Evolutionary conservation across 2,329 filamentous ascomycete species (phyloP).

Genomic region (Passalora sequoiae): DNA sequence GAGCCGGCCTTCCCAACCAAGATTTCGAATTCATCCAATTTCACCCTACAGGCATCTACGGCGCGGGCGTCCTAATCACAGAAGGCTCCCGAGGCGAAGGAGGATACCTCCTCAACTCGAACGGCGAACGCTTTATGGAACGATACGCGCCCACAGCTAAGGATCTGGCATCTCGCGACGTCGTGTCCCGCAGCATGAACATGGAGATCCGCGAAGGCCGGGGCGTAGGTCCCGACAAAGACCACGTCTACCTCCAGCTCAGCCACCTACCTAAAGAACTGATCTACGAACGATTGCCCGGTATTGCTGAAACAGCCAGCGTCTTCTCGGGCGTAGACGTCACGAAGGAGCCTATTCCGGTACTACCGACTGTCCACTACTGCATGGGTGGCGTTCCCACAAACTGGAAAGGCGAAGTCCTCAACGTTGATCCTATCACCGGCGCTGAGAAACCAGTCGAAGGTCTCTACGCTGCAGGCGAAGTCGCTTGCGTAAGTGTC

Average conservation of each 20-base stretch:
- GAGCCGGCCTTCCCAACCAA: conserved; percentile 46
- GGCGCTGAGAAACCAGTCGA: conserved; percentile 41
- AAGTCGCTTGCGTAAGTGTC: conserved; percentile 47
- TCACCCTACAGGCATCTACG: conserved; percentile 49
- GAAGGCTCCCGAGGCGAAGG: conserved; percentile 49
- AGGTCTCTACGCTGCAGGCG: conserved; percentile 46
- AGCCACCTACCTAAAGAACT: conserved; percentile 45
- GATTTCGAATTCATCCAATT: conserved; percentile 52
- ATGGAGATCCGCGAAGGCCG: conserved; percentile 46
- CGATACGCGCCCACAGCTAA: conserved; percentile 49
- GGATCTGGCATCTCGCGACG: conserved; percentile 46
- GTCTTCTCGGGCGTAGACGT: conserved; percentile 50
- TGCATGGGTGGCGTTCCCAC: conserved; percentile 50
- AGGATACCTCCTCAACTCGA: conserved; percentile 46
- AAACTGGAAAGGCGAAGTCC: conserved; percentile 46
- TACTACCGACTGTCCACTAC: conserved; percentile 49
- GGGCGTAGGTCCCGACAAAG: conserved; percentile 43
- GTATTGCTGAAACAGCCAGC: conserved; percentile 48
- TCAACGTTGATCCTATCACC: conserved; percentile 35
- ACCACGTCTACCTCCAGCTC: conserved; percentile 47
- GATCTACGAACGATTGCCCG: conserved; percentile 45
- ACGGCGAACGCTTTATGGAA: conserved; percentile 50
- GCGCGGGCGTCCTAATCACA: conserved; percentile 47
- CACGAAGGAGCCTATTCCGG: conserved; percentile 47
- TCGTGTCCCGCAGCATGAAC: conserved; percentile 46